A percentile compares a stretch with the other conserved stretches of the same genome.
phyloP scores from a whole-genome alignment of 495 filamentous ascomycete genomes.

The Aspergillus incahuasiensis region DNA sequence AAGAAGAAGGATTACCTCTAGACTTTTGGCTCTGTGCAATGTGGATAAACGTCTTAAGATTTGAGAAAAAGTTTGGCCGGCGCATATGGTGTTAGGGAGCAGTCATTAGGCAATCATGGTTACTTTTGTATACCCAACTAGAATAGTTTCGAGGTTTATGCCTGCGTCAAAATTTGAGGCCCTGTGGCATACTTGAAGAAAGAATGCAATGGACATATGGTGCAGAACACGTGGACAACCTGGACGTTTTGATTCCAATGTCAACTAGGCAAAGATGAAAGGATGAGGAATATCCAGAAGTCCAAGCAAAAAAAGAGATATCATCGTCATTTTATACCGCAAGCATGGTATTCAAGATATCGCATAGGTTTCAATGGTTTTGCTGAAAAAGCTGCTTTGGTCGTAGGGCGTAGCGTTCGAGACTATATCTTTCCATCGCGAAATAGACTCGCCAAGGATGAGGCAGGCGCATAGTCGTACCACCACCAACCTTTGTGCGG shows the following conservation, averaged over 20 bases:
- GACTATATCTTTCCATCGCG: not conserved
- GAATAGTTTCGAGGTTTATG: conserved; percentile 7
- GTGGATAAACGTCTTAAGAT: conserved; percentile 3
- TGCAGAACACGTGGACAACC: too few relatives aligned
- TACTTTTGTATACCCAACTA: conserved; percentile 23
- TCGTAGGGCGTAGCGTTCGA: not conserved
- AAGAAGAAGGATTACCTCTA: conserved; percentile 91
- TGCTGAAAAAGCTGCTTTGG: too few relatives aligned
- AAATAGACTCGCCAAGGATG: conserved; percentile 22
- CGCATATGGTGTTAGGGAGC: conserved; percentile 23
- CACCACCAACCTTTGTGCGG: conserved; percentile 32
- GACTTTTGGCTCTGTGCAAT: conserved; percentile 19
- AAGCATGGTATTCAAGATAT: too few relatives aligned
- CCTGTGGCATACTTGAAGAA: not conserved
- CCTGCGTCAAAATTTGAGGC: not conserved
- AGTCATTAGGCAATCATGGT: conserved; percentile 16
- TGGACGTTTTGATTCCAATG: too few relatives aligned
- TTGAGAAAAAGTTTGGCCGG: conserved; percentile 24
- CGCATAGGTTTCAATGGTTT: too few relatives aligned
- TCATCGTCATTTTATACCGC: too few relatives aligned
- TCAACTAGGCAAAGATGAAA: too few relatives aligned
- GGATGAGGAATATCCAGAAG: too few relatives aligned
- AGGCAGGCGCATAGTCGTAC: conserved; percentile 16
- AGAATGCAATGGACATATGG: not conserved
- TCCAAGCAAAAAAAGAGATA: too few relatives aligned